Percentiles rank a stretch among this genome's conserved stretches.
These are phyloP conservation scores for Fusarium stilboides DNA, from an alignment of 2,329 filamentous ascomycete genomes.

Conservation along the genomic window DNA sequence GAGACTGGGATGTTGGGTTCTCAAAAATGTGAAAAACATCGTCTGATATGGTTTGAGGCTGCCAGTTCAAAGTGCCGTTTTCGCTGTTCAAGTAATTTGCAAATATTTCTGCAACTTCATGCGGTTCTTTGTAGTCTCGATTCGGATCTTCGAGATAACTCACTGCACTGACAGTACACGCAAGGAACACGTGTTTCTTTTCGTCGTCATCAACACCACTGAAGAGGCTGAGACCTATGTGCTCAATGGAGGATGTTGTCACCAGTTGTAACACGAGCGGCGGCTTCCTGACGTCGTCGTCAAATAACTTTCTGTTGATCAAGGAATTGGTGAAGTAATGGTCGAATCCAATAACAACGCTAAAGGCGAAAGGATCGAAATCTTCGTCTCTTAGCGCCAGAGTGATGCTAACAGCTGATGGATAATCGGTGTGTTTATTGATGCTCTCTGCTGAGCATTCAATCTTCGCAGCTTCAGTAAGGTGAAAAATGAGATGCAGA, in stretches of 20 bases:
- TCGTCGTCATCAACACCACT: constrained; percentile 59
- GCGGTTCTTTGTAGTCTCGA: constrained; percentile 58
- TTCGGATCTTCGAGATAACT: constrained; percentile 60
- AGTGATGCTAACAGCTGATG: constrained; percentile 58
- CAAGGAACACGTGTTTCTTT: constrained; percentile 61
- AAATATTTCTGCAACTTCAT: constrained; percentile 65
- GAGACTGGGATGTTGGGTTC: constrained; percentile 56
- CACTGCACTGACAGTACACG: constrained; percentile 55
- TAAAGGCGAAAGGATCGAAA: constrained; percentile 59
- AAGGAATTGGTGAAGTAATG: constrained; percentile 62
- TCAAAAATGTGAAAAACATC: constrained; percentile 65
- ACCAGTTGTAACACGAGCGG: constrained; percentile 66
- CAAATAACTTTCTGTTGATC: constrained; percentile 43
- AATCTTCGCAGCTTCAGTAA: constrained; percentile 61
- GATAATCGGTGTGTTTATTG: constrained; percentile 49
- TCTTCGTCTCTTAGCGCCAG: constrained; percentile 60
- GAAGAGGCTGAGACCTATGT: constrained; percentile 65
- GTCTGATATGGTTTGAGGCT: constrained; percentile 63
- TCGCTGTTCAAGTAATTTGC: constrained; percentile 60
- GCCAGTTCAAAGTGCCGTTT: constrained; percentile 61
- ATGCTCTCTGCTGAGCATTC: constrained; percentile 55
- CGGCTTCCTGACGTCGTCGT: constrained; percentile 45
- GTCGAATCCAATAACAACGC: constrained; percentile 70
- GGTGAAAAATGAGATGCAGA: constrained; percentile 66
- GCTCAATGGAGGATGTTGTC: constrained; percentile 68